Conservation (phyloP, 1,284 basidiomycete species). For the Cutaneotrichosporon sp. region DNA sequence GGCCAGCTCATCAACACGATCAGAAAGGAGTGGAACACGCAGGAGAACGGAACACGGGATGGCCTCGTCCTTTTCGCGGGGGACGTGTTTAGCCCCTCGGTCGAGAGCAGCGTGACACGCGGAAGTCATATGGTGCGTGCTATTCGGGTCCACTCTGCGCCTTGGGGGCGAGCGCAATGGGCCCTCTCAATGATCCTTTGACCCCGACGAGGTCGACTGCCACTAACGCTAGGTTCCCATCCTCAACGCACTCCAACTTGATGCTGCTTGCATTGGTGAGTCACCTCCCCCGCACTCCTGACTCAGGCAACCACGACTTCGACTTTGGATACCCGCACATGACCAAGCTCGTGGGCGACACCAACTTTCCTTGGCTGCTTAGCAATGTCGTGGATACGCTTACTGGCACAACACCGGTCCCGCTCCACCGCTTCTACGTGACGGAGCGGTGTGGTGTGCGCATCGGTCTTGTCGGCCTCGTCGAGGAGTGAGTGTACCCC, state of each 20-base stretch:
- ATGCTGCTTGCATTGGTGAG: slow-evolving; percentile 47
- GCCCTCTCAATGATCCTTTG: too few relatives aligned
- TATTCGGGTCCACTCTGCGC: neutral
- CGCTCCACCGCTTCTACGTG: slow-evolving; percentile 62
- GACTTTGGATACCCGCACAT: slow-evolving; percentile 80
- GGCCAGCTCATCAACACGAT: slow-evolving; percentile 46
- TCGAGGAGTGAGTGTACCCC: slow-evolving; percentile 65
- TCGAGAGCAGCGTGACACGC: slow-evolving; percentile 82
- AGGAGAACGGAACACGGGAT: slow-evolving; percentile 55
- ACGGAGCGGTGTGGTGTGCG: slow-evolving; percentile 67
- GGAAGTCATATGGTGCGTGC: slow-evolving; percentile 81
- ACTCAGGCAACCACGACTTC: slow-evolving; percentile 76
- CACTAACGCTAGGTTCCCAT: slow-evolving; percentile 64
- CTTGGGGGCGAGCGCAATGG: too few relatives aligned
- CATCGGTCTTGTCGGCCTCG: slow-evolving; percentile 76
- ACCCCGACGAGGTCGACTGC: neutral
- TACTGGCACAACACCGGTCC: slow-evolving; percentile 62
- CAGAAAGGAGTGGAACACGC: slow-evolving; percentile 42
- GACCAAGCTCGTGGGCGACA: slow-evolving; percentile 67
- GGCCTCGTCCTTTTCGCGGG: slow-evolving; percentile 85
- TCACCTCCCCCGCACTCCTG: slow-evolving; percentile 13
- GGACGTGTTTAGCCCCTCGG: slow-evolving; percentile 79
- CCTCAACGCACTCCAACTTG: slow-evolving; percentile 61
- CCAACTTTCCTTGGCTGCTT: slow-evolving; percentile 69
- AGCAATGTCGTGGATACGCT: slow-evolving; percentile 70